Conservation (phyloP, 2,329 filamentous ascomycete genomes). For the Leptodontidium sp. region DNA sequence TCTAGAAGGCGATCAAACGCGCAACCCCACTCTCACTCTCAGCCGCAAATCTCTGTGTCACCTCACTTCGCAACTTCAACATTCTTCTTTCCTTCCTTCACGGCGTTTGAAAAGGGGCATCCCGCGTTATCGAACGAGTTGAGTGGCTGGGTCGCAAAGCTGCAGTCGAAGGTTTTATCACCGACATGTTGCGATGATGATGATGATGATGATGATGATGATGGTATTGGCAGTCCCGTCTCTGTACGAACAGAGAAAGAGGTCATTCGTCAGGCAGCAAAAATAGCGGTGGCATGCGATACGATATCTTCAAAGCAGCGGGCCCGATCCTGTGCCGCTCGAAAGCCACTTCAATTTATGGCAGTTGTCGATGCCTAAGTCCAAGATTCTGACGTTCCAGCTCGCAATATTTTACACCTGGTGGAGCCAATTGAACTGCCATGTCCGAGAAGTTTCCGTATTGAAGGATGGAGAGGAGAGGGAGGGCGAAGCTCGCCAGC, state of each 20-base stretch:
- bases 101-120: not conserved
- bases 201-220: not conserved
- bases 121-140: not conserved
- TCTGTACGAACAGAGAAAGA: not conserved
- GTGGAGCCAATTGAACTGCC: not conserved
- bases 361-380: not conserved
- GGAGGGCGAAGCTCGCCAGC: not conserved
- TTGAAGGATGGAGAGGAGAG: not conserved
- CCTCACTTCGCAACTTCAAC: not conserved
- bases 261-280: not conserved
- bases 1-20: constrained; percentile 16
- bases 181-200: not conserved
- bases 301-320: no score
- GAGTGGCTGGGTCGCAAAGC: constrained; percentile 1
- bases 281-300: no score
- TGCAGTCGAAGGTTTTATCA: not conserved
- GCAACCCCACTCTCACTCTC: constrained; percentile 7
- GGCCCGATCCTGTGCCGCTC: not conserved
- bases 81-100: not conserved
- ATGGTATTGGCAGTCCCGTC: not conserved
- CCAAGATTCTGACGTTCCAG: not conserved
- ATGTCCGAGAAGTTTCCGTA: not conserved
- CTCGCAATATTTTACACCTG: not conserved
- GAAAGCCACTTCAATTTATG: not conserved
- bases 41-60: constrained; percentile 9